phyloP scores from a whole-genome alignment of 208 protist species.

The Vickermania ingenoplastis region DNA sequence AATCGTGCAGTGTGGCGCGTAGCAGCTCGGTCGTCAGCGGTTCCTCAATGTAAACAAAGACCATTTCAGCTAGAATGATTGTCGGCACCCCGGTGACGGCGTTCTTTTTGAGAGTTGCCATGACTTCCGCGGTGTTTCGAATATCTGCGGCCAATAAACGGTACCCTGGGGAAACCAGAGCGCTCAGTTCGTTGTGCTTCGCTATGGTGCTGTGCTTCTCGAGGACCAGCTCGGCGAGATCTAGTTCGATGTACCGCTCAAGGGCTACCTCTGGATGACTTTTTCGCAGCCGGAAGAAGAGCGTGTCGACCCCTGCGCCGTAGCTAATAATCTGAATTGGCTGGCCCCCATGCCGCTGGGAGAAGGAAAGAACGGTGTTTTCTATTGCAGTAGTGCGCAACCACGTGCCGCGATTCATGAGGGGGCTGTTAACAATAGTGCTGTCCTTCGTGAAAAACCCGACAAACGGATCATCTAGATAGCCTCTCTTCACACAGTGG shows the following conservation, averaged over 20 bases:
- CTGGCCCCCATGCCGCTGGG: slow-evolving; percentile 12
- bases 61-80: slow-evolving; percentile 81
- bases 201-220: slow-evolving; percentile 63
- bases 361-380: slow-evolving; percentile 55
- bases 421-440: slow-evolving; percentile 83
- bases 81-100: slow-evolving; percentile 43
- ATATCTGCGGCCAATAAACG: slow-evolving; percentile 47
- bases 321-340: slow-evolving; percentile 84
- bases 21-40: slow-evolving; percentile 56
- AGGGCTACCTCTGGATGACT: slow-evolving; percentile 44
- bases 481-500: slow-evolving; percentile 75
- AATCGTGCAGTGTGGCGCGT: slow-evolving; percentile 29
- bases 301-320: slow-evolving; percentile 79
- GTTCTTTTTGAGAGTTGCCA: slow-evolving; percentile 31
- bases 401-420: slow-evolving; percentile 90
- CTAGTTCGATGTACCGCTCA: slow-evolving; percentile 64
- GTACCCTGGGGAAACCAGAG: slow-evolving; percentile 39
- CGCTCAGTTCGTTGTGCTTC: slow-evolving; percentile 21
- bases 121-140: slow-evolving; percentile 33
- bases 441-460: slow-evolving; percentile 64
- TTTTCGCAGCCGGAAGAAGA: slow-evolving; percentile 80
- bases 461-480: slow-evolving; percentile 83
- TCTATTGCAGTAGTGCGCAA: slow-evolving; percentile 79
- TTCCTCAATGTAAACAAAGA: slow-evolving; percentile 85
- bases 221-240: slow-evolving; percentile 69